A percentile compares a stretch with the other conserved stretches of the same genome.
phyloP scores from a whole-genome alignment of 345 rosid genomes.

The Brassica nigra region DNA sequence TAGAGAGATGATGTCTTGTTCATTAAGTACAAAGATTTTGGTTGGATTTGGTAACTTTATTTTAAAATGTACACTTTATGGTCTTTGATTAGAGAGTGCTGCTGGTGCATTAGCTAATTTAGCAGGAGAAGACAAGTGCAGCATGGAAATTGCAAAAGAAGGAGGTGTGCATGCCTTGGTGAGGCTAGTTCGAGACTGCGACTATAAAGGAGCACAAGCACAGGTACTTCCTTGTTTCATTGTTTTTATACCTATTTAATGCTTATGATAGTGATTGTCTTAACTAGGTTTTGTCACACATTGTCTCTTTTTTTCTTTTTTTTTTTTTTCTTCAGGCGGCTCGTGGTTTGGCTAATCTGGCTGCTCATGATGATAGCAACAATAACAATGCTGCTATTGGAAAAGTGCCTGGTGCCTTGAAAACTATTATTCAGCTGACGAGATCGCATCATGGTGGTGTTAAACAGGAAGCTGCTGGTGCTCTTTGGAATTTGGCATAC shows the following conservation, averaged over 20 bases:
- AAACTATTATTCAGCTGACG: constrained; percentile 80
- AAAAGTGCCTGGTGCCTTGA: constrained; percentile 83
- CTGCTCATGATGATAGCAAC: constrained; percentile 94
- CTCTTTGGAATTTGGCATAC: constrained; percentile 56
- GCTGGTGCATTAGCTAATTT: constrained; percentile 87
- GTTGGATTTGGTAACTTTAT: background rate
- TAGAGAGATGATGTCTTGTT: background rate
- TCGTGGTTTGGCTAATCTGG: constrained; percentile 88
- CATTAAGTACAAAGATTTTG: constrained; percentile 1
- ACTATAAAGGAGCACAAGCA: constrained; percentile 77
- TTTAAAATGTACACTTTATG: background rate
- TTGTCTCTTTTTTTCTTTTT: too few species aligned
- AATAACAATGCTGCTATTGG: constrained; percentile 82
- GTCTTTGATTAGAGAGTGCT: constrained; percentile 58
- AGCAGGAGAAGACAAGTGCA: constrained; percentile 80
- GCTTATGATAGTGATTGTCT: constrained; percentile 2
- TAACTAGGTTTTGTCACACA: background rate
- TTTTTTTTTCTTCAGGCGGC: constrained; percentile 55
- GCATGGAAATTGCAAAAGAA: constrained; percentile 65
- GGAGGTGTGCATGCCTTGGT: constrained; percentile 85
- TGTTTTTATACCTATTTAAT: background rate
- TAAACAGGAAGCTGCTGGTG: constrained; percentile 58
- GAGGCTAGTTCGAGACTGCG: constrained; percentile 71
- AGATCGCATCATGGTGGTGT: constrained; percentile 83
- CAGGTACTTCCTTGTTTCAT: constrained; percentile 47